phyloP scores from a whole-genome alignment of 2,329 filamentous ascomycete species.

The Fusarium sulawesiense region DNA sequence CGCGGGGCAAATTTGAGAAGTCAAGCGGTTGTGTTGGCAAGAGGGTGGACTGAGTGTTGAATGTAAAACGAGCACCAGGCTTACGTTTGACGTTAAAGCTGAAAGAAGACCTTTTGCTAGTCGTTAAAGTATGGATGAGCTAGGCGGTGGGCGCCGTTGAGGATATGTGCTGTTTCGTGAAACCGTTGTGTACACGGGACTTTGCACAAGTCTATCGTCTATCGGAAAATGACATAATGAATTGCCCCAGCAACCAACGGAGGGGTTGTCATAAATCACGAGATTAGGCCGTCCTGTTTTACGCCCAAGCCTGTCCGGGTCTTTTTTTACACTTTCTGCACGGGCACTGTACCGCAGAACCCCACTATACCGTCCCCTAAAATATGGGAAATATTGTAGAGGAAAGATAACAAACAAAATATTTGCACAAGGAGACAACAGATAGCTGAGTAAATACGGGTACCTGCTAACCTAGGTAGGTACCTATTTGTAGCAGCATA shows the following conservation, averaged over 20 bases:
- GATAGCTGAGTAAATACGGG: not conserved
- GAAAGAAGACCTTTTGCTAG: constrained; percentile 1
- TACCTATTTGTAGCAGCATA: not conserved
- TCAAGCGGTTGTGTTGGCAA: constrained; percentile 30
- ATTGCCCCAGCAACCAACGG: constrained; percentile 44
- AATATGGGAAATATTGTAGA: not conserved
- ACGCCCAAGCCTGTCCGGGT: not conserved
- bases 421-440: not conserved
- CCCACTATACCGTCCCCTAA: constrained; percentile 7
- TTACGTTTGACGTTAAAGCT: constrained; percentile 4
- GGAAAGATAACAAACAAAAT: not conserved
- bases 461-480: no score
- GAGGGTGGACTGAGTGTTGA: constrained; percentile 38
- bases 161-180: constrained; percentile 28
- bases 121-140: constrained; percentile 18
- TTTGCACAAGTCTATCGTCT: constrained; percentile 26
- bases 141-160: constrained; percentile 25
- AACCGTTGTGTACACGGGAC: constrained; percentile 31
- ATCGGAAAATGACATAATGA: constrained; percentile 41
- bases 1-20: constrained; percentile 31
- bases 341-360: not conserved
- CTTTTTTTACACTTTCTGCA: not conserved
- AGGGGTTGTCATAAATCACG: constrained; percentile 8
- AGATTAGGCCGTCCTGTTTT: no score
- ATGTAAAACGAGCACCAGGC: constrained; percentile 38